Conservation (phyloP, 441 rosid species). For the Gossypium davidsonii region DNA sequence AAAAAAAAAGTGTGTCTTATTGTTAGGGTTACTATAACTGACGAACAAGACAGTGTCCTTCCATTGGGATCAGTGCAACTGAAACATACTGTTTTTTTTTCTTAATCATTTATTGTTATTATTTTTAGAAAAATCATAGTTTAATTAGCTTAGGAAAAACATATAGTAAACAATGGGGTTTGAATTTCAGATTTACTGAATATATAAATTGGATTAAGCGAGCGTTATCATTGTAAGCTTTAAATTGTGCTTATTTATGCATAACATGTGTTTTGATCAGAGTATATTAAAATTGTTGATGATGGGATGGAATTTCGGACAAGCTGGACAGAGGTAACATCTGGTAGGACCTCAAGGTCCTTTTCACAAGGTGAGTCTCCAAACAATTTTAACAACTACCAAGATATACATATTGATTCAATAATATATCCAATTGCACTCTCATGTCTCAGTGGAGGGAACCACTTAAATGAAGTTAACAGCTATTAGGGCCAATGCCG, state of each 20-base stretch:
- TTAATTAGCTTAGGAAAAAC: not conserved
- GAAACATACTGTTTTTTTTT: not conserved
- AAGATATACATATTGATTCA: not conserved
- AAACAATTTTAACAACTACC: constrained; percentile 2
- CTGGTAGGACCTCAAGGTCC: constrained; percentile 5
- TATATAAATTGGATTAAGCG: not conserved
- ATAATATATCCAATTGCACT: not conserved
- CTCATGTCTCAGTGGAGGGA: not conserved
- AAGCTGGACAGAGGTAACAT: not conserved
- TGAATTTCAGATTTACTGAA: not conserved
- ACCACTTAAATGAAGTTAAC: not conserved
- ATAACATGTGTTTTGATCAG: not conserved
- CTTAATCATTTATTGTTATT: not conserved
- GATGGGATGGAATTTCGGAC: not conserved
- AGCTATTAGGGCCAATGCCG: not conserved
- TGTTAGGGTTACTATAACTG: constrained; percentile 12
- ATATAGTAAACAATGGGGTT: not conserved
- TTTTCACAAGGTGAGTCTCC: not conserved
- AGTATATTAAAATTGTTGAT: not conserved
- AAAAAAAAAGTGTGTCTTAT: not conserved
- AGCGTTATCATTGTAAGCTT: not conserved
- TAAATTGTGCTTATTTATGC: not conserved
- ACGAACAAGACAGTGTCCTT: not conserved
- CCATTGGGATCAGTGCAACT: not conserved
- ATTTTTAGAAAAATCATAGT: not conserved